phyloP scores from a whole-genome alignment of 2,329 filamentous ascomycete species.

The Paecilomyces niveus region DNA sequence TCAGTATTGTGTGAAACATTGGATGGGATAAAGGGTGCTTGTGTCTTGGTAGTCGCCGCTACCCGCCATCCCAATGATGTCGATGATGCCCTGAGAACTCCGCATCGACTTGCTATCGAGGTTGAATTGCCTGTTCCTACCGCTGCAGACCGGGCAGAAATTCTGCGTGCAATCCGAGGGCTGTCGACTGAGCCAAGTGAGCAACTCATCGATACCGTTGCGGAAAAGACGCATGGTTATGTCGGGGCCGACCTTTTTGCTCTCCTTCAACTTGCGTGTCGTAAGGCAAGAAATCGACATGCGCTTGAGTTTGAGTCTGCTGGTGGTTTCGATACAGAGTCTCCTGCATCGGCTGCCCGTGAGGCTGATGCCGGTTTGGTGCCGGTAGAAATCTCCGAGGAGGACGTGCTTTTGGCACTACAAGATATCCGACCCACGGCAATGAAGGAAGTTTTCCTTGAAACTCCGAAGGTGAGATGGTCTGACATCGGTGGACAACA shows the following conservation, averaged over 20 bases:
- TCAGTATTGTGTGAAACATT: constrained; percentile 35
- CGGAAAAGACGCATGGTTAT: constrained; percentile 77
- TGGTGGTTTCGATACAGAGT: background rate
- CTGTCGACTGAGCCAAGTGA: constrained; percentile 46
- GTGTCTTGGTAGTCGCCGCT: constrained; percentile 67
- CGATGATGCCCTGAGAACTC: constrained; percentile 59
- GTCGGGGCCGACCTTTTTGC: constrained; percentile 69
- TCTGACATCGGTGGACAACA: constrained; percentile 80
- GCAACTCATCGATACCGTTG: constrained; percentile 52
- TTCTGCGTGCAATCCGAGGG: constrained; percentile 55
- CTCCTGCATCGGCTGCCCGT: background rate
- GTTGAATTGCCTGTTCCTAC: constrained; percentile 75
- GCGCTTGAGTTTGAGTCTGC: constrained; percentile 7
- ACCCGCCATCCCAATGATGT: constrained; percentile 68
- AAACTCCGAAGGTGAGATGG: constrained; percentile 81
- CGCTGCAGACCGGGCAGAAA: constrained; percentile 61
- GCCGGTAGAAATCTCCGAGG: constrained; percentile 24
- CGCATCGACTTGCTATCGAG: constrained; percentile 58
- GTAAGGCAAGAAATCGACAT: constrained; percentile 30
- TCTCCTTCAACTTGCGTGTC: constrained; percentile 51
- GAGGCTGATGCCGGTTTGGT: constrained; percentile 11
- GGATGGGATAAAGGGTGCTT: constrained; percentile 35
- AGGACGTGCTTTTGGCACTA: constrained; percentile 47
- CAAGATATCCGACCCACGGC: constrained; percentile 68
- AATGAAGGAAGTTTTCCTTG: constrained; percentile 82